A percentile compares a stretch with the other conserved stretches of the same genome.
phyloP scores from a whole-genome alignment of 495 filamentous ascomycete genomes.

The Aspergillus conjunctus region DNA sequence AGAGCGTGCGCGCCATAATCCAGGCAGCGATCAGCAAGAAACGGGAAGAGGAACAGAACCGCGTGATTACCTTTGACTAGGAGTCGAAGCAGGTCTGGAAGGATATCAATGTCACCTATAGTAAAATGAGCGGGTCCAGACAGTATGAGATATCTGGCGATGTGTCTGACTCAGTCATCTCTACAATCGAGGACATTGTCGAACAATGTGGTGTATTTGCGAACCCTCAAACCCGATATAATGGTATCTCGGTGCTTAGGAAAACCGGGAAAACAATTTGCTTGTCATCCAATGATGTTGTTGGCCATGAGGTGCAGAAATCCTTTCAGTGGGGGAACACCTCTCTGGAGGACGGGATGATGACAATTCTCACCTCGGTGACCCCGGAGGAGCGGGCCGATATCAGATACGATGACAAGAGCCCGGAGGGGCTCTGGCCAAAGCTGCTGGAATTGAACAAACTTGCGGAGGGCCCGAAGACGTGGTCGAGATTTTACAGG shows the following conservation, averaged over 20 bases:
- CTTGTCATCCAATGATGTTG: slow-evolving; percentile 9
- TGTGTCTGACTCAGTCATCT: neutral
- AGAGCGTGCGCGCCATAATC: neutral
- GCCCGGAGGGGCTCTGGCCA: slow-evolving; percentile 9
- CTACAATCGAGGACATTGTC: slow-evolving; percentile 4
- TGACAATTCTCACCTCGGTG: slow-evolving; percentile 20
- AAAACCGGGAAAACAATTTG: slow-evolving; percentile 29
- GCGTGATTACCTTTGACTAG: slow-evolving; percentile 8
- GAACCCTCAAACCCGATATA: slow-evolving; percentile 19
- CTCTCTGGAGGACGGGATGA: slow-evolving; percentile 24
- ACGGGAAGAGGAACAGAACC: neutral
- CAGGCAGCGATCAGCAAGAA: neutral
- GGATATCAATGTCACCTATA: slow-evolving; percentile 8
- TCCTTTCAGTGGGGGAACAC: slow-evolving; percentile 11
- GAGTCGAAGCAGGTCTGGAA: slow-evolving; percentile 5
- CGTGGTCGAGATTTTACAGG: slow-evolving; percentile 8
- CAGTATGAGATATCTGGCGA: slow-evolving; percentile 3
- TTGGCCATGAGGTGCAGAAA: slow-evolving; percentile 25
- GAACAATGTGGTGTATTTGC: slow-evolving; percentile 15
- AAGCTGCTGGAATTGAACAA: slow-evolving; percentile 22
- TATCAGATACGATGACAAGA: slow-evolving; percentile 4
- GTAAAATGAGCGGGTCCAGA: neutral
- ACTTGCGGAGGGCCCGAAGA: slow-evolving; percentile 8
- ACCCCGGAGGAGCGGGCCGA: slow-evolving; percentile 7
- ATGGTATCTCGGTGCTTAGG: slow-evolving; percentile 23